Percentiles rank a stretch among this genome's conserved stretches.
Conservation (phyloP, 2,329 filamentous ascomycete species). For the Rosellinia necatrix region DNA sequence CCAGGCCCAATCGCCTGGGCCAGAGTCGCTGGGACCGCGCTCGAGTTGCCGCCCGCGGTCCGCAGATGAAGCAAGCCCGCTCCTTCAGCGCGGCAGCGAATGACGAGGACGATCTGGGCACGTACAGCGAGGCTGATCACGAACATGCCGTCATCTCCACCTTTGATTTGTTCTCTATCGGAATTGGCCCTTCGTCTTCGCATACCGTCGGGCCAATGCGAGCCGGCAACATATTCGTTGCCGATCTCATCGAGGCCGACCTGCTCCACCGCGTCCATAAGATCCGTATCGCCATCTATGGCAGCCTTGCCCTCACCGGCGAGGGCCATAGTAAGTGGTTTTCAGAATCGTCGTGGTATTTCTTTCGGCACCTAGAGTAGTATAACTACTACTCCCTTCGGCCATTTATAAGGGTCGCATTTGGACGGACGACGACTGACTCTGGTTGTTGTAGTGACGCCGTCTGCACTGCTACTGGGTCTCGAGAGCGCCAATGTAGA, state of each 20-base stretch:
- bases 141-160: slow-evolving; percentile 58
- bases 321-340: slow-evolving; percentile 49
- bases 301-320: slow-evolving; percentile 55
- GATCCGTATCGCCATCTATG: slow-evolving; percentile 55
- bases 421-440: too few species aligned
- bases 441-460: slow-evolving; percentile 44
- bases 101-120: slow-evolving; percentile 44
- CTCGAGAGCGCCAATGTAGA: slow-evolving; percentile 55
- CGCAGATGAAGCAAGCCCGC: slow-evolving; percentile 24
- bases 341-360: too few species aligned
- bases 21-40: background rate
- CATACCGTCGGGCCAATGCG: slow-evolving; percentile 59
- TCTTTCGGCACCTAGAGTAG: too few species aligned
- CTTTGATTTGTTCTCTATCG: slow-evolving; percentile 57
- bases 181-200: slow-evolving; percentile 56
- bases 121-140: slow-evolving; percentile 54
- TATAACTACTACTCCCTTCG: too few species aligned
- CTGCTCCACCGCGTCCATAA: slow-evolving; percentile 51
- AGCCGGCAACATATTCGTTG: slow-evolving; percentile 56
- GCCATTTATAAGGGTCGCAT: too few species aligned
- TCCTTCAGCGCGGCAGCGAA: slow-evolving; percentile 29
- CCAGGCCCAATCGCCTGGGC: background rate
- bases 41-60: background rate
- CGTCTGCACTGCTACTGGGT: slow-evolving; percentile 54
- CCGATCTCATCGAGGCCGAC: slow-evolving; percentile 51